Evolutionary conservation across 176 grass and related monocot genomes (phyloP), one percentile per base, ranked within the genome.

Genomic region (Hsuehochloa calcarea): DNA sequence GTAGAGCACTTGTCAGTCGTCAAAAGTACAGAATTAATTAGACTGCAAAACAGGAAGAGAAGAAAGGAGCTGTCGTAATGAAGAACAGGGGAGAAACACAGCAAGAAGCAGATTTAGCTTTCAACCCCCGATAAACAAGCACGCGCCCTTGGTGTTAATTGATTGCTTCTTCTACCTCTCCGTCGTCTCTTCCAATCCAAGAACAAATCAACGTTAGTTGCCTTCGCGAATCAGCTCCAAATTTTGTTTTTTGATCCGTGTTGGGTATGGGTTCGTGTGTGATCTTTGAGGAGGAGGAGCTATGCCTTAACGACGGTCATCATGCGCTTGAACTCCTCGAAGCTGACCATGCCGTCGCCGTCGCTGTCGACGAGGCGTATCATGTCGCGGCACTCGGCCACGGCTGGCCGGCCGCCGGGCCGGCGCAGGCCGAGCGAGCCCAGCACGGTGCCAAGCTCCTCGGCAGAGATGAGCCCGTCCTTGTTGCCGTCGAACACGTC

Each of bases 321-420:
- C 96, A 98, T 98, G 66, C 80, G 92, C 91, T 95, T 96, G 85
- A 98, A 98, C 90, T 98, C 96, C 58, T 92, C 91, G 75, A 98
- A 98, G 87, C 59, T 86, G 46, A 98, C 93, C 89, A 90, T 94
- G 62, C 93, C 96, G 84, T 98, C 96, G 52, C 96, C 96, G 76
- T 98, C 93, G 59, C 61, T 62, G 72, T 98, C 96, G 63, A 95
- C 93, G 68, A 77, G 92, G 46, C 84, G 87, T 16, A 98, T 98
- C 96, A 98, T 98, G 68, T 95, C 93, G 56, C 80, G 82, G 87
- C 93, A 95, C 41, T 98, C 96, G 68, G 90, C 90, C 52, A 82
- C 69, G 79, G 86, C 93, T 26, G 64, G 17, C 60, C 51, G 78
- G 56, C 80, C 89, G 50, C 87, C 91, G 59, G 41, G 47, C 31